Percentiles rank a stretch among this genome's conserved stretches.
These are phyloP conservation scores for Dispira parvispora DNA, from an alignment of 192 early-diverging fungal genomes.

Conservation along the genomic window DNA sequence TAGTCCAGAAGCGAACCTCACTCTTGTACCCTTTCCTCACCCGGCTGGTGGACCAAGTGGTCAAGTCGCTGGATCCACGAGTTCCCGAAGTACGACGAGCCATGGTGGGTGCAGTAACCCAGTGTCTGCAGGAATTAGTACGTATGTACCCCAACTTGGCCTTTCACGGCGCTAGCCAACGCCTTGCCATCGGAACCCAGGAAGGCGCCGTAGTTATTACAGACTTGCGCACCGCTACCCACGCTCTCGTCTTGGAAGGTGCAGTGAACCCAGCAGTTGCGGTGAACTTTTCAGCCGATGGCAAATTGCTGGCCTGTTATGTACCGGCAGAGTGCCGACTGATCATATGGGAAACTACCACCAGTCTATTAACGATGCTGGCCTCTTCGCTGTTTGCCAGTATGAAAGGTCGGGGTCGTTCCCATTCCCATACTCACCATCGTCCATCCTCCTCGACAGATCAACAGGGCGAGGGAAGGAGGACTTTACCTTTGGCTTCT, in stretches of 20 bases:
- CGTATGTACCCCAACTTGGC: conserved; percentile 46
- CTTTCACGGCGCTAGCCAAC: conserved; percentile 56
- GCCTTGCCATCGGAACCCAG: conserved; percentile 54
- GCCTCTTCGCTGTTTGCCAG: conserved; percentile 6
- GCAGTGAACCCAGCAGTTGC: conserved; percentile 25
- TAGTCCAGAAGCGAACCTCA: conserved; percentile 5
- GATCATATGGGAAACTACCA: conserved; percentile 7
- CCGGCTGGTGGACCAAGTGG: conserved; percentile 4
- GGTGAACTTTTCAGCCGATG: conserved; percentile 61
- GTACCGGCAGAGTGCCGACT: not conserved
- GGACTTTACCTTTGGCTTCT: not conserved
- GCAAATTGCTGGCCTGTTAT: conserved; percentile 51
- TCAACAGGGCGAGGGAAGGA: not conserved
- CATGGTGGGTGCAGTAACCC: conserved; percentile 6
- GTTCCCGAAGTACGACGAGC: conserved; percentile 2
- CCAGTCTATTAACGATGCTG: conserved; percentile 1
- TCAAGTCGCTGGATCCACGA: conserved; percentile 3
- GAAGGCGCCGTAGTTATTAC: conserved; percentile 63
- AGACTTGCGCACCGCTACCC: conserved; percentile 70
- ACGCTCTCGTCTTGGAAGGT: conserved; percentile 56
- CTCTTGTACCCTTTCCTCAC: not conserved
- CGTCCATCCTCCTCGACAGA: not conserved
- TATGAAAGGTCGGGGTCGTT: conserved; percentile 2
- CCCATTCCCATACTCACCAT: not conserved
- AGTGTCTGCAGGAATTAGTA: conserved; percentile 25